Conservation (phyloP, 1,139 yeast species). For the Kazachstania sp. region DNA sequence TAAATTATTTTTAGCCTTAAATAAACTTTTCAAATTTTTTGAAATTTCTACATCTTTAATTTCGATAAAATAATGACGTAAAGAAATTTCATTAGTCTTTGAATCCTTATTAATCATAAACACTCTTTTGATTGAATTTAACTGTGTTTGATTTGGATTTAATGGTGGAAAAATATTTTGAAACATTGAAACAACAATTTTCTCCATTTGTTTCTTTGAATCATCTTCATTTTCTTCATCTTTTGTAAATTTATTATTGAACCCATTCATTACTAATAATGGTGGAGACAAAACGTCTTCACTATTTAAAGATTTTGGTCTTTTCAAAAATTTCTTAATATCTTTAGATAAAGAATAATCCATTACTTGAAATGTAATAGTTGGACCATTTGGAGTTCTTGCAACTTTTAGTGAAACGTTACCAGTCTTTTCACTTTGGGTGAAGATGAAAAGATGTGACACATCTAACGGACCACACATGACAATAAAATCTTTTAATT, state of each 20-base stretch:
- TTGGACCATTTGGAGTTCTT: conserved; percentile 90
- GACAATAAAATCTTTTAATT: conserved; percentile 79
- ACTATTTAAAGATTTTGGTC: conserved; percentile 60
- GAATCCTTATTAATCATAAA: conserved; percentile 69
- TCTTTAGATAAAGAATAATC: conserved; percentile 80
- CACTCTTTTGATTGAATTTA: conserved; percentile 72
- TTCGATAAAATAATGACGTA: conserved; percentile 86
- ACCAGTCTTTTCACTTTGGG: conserved; percentile 71
- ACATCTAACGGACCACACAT: conserved; percentile 98
- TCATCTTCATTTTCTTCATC: conserved; percentile 28
- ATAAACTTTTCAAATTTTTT: conserved; percentile 67
- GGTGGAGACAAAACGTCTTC: conserved; percentile 77
- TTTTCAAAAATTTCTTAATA: conserved; percentile 56
- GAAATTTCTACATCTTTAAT: conserved; percentile 82
- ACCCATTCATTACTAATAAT: conserved; percentile 82
- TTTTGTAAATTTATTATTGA: conserved; percentile 33
- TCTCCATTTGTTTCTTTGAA: conserved; percentile 49
- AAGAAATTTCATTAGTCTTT: conserved; percentile 62
- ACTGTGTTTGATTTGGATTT: conserved; percentile 67
- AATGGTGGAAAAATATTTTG: conserved; percentile 96
- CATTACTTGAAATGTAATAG: conserved; percentile 69
- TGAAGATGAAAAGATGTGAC: conserved; percentile 75
- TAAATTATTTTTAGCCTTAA: conserved; percentile 52
- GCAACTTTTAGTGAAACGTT: conserved; percentile 76
- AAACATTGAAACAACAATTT: conserved; percentile 77